Conservation (phyloP, 345 rosid species). For the Laguncularia racemosa region DNA sequence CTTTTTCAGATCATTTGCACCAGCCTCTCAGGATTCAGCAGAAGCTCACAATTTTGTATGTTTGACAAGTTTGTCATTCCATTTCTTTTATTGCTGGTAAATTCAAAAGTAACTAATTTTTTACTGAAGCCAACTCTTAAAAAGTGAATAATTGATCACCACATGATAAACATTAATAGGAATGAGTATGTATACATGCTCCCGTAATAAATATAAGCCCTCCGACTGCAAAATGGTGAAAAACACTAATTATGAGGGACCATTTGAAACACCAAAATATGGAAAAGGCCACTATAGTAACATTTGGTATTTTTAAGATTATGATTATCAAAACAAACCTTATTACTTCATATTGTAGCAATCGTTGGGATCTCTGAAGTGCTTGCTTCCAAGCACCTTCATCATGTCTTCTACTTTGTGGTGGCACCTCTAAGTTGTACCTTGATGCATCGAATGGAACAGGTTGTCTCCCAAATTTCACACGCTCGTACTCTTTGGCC, state of each 20-base stretch:
- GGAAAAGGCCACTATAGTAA: neutral
- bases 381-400: constrained; percentile 84
- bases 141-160: too few relatives aligned
- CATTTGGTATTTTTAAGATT: neutral
- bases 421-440: constrained; percentile 62
- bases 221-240: neutral
- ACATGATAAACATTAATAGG: too few relatives aligned
- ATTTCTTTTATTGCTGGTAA: too few relatives aligned
- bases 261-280: neutral
- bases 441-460: constrained; percentile 62
- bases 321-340: constrained; percentile 33
- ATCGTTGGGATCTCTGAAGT: constrained; percentile 74
- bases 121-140: too few relatives aligned
- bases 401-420: constrained; percentile 60
- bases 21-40: too few relatives aligned
- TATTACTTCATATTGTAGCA: constrained; percentile 66
- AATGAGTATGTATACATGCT: too few relatives aligned
- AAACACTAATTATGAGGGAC: neutral
- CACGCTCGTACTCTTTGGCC: constrained; percentile 87
- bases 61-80: too few relatives aligned
- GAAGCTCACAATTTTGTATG: too few relatives aligned
- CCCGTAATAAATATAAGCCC: too few relatives aligned
- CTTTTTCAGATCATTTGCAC: too few relatives aligned
- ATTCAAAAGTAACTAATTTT: too few relatives aligned
- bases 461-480: constrained; percentile 91